Percentiles rank a stretch among this genome's conserved stretches.
phyloP scores from a whole-genome alignment of 2,329 filamentous ascomycete species.

The Aspergillaceae sp. region DNA sequence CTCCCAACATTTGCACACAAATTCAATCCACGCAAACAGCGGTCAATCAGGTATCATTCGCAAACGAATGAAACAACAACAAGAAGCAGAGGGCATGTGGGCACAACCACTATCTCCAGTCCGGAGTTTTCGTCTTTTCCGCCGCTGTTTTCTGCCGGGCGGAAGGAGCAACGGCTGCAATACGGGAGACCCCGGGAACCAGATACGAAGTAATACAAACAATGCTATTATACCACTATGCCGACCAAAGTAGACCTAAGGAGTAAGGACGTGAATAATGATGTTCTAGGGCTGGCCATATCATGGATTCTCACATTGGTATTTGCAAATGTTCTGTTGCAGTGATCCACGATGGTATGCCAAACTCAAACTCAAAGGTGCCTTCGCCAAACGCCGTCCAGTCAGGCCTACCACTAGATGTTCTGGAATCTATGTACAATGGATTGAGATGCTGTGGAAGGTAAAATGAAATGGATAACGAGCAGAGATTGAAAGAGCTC shows the following conservation, averaged over 20 bases:
- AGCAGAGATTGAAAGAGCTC: background rate
- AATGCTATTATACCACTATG: too few relatives aligned
- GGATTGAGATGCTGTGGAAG: conserved; percentile 6
- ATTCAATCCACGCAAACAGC: background rate
- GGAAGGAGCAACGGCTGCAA: conserved; percentile 6
- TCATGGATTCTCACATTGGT: background rate
- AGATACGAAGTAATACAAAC: too few relatives aligned
- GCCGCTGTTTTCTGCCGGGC: conserved; percentile 31
- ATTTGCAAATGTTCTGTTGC: background rate
- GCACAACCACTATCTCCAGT: background rate
- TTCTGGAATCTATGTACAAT: conserved; percentile 28
- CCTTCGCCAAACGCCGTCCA: conserved; percentile 24
- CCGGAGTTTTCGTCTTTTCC: conserved; percentile 7
- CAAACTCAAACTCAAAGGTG: conserved; percentile 1
- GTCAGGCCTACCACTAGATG: conserved; percentile 13
- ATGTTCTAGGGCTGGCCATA: background rate
- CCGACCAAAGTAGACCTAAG: too few relatives aligned
- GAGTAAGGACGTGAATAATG: too few relatives aligned
- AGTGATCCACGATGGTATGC: conserved; percentile 1
- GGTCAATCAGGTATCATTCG: too few relatives aligned
- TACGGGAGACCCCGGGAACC: too few relatives aligned
- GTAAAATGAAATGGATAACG: background rate
- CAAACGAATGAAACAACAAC: conserved; percentile 4
- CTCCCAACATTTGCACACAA: conserved; percentile 44
- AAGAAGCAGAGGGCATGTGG: background rate